These are phyloP conservation scores for Panicum hallii DNA, from an alignment of 202 grass and related monocot genomes.

Conservation along the genomic window DNA sequence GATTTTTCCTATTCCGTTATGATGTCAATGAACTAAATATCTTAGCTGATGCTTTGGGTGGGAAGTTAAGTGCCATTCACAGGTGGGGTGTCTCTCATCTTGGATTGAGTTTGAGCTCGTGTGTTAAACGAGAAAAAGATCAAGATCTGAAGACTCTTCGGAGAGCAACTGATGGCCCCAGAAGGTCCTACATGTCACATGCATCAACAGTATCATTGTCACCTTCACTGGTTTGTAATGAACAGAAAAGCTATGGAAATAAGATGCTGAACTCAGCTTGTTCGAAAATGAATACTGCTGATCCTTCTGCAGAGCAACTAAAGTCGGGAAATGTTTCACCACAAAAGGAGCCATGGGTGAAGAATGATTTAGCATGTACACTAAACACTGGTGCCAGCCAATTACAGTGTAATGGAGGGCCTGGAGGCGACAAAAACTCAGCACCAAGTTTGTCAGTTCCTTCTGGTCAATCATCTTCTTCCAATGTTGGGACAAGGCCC, in stretches of 20 bases:
- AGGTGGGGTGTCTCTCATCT: slow-evolving; percentile 85
- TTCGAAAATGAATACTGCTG: not conserved
- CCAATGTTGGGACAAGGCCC: slow-evolving; percentile 23
- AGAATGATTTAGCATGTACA: slow-evolving; percentile 31
- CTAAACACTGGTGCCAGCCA: slow-evolving; percentile 15
- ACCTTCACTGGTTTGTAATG: slow-evolving; percentile 16
- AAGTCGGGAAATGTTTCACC: slow-evolving; percentile 44
- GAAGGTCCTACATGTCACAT: slow-evolving; percentile 62
- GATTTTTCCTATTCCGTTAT: slow-evolving; percentile 81
- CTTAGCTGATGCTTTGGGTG: slow-evolving; percentile 85
- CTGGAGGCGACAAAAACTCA: slow-evolving; percentile 40
- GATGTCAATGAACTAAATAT: slow-evolving; percentile 84
- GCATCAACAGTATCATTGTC: slow-evolving; percentile 54
- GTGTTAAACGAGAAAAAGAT: slow-evolving; percentile 65
- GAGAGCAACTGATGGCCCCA: slow-evolving; percentile 59
- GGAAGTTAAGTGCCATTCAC: slow-evolving; percentile 91
- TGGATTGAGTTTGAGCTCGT: slow-evolving; percentile 76
- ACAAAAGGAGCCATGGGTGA: slow-evolving; percentile 31
- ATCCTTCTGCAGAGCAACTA: slow-evolving; percentile 41
- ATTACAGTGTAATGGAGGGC: slow-evolving; percentile 38
- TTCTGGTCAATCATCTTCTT: slow-evolving; percentile 46
- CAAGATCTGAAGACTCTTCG: slow-evolving; percentile 59
- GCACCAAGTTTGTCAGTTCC: slow-evolving; percentile 35
- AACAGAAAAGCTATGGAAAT: slow-evolving; percentile 49
- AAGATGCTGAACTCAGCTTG: slow-evolving; percentile 31